phyloP scores from a whole-genome alignment of 257 asterid genomes.

The Avicennia marina region DNA sequence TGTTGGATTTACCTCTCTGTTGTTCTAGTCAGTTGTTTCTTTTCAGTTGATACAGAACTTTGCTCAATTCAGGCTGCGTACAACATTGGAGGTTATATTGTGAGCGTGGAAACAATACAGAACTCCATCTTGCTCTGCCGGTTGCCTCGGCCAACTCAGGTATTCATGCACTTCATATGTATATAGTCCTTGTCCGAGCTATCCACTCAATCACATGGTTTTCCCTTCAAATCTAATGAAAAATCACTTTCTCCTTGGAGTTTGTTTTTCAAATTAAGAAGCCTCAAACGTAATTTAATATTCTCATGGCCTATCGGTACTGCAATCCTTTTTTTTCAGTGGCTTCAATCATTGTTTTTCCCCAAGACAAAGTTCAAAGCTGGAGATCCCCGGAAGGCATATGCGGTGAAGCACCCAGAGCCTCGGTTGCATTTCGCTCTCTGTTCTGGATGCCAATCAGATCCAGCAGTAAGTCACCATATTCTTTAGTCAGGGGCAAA shows the following conservation, averaged over 20 bases:
- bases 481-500: too few species aligned
- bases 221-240: too few species aligned
- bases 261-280: background rate
- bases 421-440: constrained; percentile 88
- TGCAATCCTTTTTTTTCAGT: constrained; percentile 37
- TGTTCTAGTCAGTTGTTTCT: too few species aligned
- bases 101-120: constrained; percentile 75
- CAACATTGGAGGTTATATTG: constrained; percentile 70
- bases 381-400: constrained; percentile 40
- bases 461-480: constrained; percentile 64
- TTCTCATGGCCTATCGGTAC: constrained; percentile 11
- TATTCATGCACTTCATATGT: too few species aligned
- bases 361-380: constrained; percentile 59
- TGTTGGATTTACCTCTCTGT: background rate
- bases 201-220: too few species aligned
- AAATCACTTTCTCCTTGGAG: too few species aligned
- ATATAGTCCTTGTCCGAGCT: too few species aligned
- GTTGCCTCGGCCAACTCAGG: constrained; percentile 93
- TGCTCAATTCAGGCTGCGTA: constrained; percentile 71
- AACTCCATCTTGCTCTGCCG: constrained; percentile 68
- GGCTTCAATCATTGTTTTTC: constrained; percentile 73
- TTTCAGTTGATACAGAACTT: constrained; percentile 8
- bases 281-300: too few species aligned
- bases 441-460: constrained; percentile 77
- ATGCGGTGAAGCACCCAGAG: constrained; percentile 49